Base-by-base conservation (phyloP, 2,329 filamentous ascomycete species). In the Alternaria angustiovoidea region DNA sequence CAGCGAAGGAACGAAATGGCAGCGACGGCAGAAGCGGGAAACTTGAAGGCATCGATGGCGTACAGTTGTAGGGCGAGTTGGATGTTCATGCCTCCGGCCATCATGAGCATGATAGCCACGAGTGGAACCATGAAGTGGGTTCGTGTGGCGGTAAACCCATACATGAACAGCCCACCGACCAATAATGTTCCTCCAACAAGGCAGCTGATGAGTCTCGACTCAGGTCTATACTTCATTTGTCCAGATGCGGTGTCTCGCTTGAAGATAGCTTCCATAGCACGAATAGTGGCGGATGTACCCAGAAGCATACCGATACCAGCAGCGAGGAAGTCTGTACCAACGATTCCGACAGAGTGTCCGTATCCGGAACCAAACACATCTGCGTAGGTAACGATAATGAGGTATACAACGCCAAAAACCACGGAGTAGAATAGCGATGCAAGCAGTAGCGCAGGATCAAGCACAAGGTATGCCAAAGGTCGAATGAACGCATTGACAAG, bases 301-400 rank as follows among this genome's bases (percentile, higher is more conserved):
- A 65, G 51, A 3, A 65, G 42, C 51, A 59, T 63, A 18, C 63
- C 63, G 12, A 62, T 32, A 12, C 61, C 63, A 30, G 52, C 51
- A n/a, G 64, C 51, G 7, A 62, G 62, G 20, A 64, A 64, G 20
- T 62, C 64, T 4, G 59, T 63, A 4, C 62, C 64, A 12, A 66
- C 46, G 7, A 64, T 62, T 2, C 61, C 64, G 12, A 64, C 61
- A 9, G 61, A 63, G 42, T 63, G 61, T 6, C 51, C 39, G 36
- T 65, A 65, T 7, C 60, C 57, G 7, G 24, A 16, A 4, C 61
- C 63, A 32, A 65, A 63, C 3, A 65, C 56, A 39, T 61, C 57
- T 4, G 56, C 48, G 47, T 44, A 62, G 5, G 61, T 64, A 7
- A 66, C 63, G 22, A 66, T 62, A 28, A 66, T 55, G 38, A 66